phyloP scores from a whole-genome alignment of 2,329 filamentous ascomycete species.

The Pyrenochaeta sp. region DNA sequence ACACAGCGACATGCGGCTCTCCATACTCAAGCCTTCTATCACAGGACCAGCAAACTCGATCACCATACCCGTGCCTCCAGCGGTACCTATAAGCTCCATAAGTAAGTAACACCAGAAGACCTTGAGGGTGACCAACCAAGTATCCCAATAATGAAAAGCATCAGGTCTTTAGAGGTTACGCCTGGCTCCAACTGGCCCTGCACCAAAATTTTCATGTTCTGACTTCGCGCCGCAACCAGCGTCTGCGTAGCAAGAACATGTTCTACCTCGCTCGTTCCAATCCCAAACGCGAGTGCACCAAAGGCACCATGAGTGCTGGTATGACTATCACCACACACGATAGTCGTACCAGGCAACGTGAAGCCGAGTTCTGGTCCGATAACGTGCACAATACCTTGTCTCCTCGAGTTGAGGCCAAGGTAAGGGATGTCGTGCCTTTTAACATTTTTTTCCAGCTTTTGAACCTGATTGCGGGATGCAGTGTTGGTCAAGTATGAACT shows the following conservation, averaged over 20 bases:
- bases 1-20: constrained; percentile 98
- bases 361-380: constrained; percentile 99
- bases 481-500: constrained; percentile 92
- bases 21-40: constrained; percentile 89
- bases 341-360: constrained; percentile 94
- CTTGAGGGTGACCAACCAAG: constrained; percentile 63
- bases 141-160: constrained; percentile 89
- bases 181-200: constrained; percentile 89
- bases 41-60: constrained; percentile 98
- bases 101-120: too few species aligned
- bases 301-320: constrained; percentile 98
- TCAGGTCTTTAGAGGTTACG: constrained; percentile 94
- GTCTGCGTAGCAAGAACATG: constrained; percentile 97
- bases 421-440: constrained; percentile 96
- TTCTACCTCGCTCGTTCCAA: constrained; percentile 98
- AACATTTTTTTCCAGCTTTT: constrained; percentile 96
- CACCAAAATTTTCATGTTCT: constrained; percentile 98
- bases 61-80: constrained; percentile 90
- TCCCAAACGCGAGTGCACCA: constrained; percentile 92
- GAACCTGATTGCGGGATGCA: constrained; percentile 91
- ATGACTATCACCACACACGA: constrained; percentile 97
- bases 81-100: constrained; percentile 65
- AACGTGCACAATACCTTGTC: constrained; percentile 97
- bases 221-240: constrained; percentile 91
- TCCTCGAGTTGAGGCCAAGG: constrained; percentile 94